Evolutionary conservation across 1,284 basidiomycete species (phyloP).

Genomic region (Ustilago cynodontis): DNA sequence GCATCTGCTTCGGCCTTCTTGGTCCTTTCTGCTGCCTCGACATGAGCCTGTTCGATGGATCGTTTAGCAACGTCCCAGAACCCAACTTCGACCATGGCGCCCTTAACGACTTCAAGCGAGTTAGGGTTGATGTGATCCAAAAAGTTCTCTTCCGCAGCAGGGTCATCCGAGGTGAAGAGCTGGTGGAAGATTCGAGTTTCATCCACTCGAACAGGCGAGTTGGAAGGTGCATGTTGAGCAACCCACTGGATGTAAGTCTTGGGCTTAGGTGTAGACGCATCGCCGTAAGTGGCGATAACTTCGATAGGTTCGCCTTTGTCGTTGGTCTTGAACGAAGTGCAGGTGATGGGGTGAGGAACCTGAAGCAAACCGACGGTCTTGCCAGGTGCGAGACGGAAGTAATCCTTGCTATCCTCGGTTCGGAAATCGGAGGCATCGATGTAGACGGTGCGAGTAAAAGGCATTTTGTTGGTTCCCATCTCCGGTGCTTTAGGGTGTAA

Average conservation of each 20-base stretch:
- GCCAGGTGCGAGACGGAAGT: constrained; percentile 96
- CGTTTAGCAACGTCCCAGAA: constrained; percentile 87
- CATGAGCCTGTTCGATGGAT: constrained; percentile 77
- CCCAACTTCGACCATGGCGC: constrained; percentile 87
- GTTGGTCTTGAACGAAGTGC: constrained; percentile 85
- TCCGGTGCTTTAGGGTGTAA: constrained; percentile 93
- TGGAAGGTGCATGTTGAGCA: constrained; percentile 81
- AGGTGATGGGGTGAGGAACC: constrained; percentile 94
- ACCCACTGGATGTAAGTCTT: constrained; percentile 99
- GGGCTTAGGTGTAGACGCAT: constrained; percentile 77
- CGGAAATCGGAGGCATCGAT: constrained; percentile 97
- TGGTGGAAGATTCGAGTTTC: constrained; percentile 93
- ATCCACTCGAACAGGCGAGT: constrained; percentile 84
- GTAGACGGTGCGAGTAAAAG: constrained; percentile 89
- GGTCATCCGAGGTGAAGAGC: constrained; percentile 94
- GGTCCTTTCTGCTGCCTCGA: constrained; percentile 74
- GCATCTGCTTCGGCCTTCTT: constrained; percentile 73
- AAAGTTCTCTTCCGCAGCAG: constrained; percentile 80
- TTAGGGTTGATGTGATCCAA: constrained; percentile 82
- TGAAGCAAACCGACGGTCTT: constrained; percentile 97
- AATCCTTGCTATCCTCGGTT: constrained; percentile 89
- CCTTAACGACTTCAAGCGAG: constrained; percentile 81
- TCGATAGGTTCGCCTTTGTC: constrained; percentile 77
- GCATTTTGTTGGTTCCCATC: constrained; percentile 84
- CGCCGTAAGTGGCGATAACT: constrained; percentile 78